Percentiles rank a stretch among this genome's conserved stretches.
Evolutionary conservation across 805 yeast species (phyloP).

Genomic region (Cyberlindnera galapagoensis): DNA sequence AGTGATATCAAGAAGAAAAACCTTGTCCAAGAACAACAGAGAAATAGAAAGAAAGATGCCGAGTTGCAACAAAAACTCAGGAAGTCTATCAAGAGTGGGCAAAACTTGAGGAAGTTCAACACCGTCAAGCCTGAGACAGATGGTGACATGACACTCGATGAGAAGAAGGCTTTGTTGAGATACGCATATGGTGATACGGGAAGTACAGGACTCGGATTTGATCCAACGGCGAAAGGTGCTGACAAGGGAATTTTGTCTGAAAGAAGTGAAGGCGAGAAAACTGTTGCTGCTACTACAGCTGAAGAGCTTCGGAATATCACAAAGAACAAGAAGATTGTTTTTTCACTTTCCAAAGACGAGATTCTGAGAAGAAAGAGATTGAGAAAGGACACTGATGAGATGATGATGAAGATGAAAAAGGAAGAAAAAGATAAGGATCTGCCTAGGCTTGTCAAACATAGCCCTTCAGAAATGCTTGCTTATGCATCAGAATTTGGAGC

Average conservation of each 20-base stretch:
- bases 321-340: slow-evolving; percentile 28
- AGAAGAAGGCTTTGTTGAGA: slow-evolving; percentile 25
- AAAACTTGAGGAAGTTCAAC: slow-evolving; percentile 22
- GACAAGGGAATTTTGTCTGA: slow-evolving; percentile 12
- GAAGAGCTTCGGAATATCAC: slow-evolving; percentile 24
- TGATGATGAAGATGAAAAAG: slow-evolving; percentile 21
- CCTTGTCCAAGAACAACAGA: slow-evolving; percentile 26
- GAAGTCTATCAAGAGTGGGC: slow-evolving; percentile 13
- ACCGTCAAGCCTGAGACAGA: slow-evolving; percentile 15
- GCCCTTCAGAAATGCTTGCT: no score
- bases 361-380: slow-evolving; percentile 21
- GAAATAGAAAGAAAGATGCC: slow-evolving; percentile 10
- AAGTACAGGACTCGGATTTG: slow-evolving; percentile 42
- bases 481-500: no score
- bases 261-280: slow-evolving; percentile 15
- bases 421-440: slow-evolving; percentile 1
- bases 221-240: slow-evolving; percentile 34
- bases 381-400: slow-evolving; percentile 25
- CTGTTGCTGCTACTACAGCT: slow-evolving; percentile 16
- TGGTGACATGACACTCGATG: slow-evolving; percentile 20
- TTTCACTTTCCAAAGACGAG: slow-evolving; percentile 28
- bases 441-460: no score
- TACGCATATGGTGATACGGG: slow-evolving; percentile 35
- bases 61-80: slow-evolving; percentile 4
- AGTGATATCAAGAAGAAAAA: slow-evolving; percentile 32